phyloP scores from a whole-genome alignment of 352 stramenopile species.

The Phytophthora litchii region DNA sequence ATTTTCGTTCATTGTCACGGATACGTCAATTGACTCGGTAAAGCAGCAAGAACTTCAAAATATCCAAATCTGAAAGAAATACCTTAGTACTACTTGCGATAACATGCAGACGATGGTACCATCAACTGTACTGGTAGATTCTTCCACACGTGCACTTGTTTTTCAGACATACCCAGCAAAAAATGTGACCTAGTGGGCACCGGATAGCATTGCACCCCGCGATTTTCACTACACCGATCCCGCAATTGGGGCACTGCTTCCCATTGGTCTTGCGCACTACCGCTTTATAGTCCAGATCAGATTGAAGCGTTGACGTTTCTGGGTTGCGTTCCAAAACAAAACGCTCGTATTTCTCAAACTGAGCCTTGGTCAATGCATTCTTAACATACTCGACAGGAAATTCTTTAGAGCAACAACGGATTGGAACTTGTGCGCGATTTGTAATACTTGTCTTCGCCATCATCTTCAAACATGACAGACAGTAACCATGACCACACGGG shows the following conservation, averaged over 20 bases:
- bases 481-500: constrained; percentile 51
- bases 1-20: too few relatives aligned
- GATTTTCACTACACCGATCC: constrained; percentile 60
- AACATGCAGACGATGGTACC: too few relatives aligned
- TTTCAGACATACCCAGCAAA: constrained; percentile 46
- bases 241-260: constrained; percentile 68
- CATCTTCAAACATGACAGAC: constrained; percentile 35
- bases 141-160: constrained; percentile 29
- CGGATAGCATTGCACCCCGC: constrained; percentile 53
- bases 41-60: too few relatives aligned
- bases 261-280: constrained; percentile 35
- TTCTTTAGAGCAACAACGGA: constrained; percentile 49
- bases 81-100: too few relatives aligned
- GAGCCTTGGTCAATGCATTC: constrained; percentile 14
- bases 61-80: too few relatives aligned
- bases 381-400: constrained; percentile 45
- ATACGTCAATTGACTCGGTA: too few relatives aligned
- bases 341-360: constrained; percentile 29
- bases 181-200: constrained; percentile 41
- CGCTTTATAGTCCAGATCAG: constrained; percentile 55
- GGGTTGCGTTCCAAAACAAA: constrained; percentile 54
- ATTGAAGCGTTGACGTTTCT: constrained; percentile 38
- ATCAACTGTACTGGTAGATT: constrained; percentile 3
- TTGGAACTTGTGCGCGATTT: constrained; percentile 36
- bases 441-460: constrained; percentile 44